Evolutionary conservation across 164 flowering plant genomes (phyloP).

Genomic region (Sedum album): DNA sequence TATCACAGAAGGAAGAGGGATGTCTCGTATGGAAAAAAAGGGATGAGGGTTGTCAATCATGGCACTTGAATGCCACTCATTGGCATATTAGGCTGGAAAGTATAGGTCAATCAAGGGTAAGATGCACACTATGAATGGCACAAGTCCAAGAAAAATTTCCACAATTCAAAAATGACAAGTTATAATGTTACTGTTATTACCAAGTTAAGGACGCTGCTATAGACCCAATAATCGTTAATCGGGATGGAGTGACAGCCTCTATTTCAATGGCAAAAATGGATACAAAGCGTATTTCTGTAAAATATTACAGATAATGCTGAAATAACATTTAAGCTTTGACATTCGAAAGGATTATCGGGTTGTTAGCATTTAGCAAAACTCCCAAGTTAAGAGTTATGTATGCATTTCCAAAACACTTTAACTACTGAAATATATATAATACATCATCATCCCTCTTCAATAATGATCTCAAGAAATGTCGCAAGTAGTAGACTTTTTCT

Average conservation of each 20-base stretch:
- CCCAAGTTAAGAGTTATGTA: not conserved
- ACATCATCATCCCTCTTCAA: not conserved
- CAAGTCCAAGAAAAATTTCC: not conserved
- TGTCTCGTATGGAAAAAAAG: not conserved
- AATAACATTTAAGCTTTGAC: too few species aligned
- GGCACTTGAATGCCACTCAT: slow-evolving; percentile 7
- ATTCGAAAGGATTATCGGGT: too few species aligned
- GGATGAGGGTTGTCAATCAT: not conserved
- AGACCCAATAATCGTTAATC: too few species aligned
- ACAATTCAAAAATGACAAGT: not conserved
- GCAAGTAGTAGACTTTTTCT: not conserved
- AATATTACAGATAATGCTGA: too few species aligned
- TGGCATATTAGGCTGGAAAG: slow-evolving; percentile 6
- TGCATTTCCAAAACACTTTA: not conserved
- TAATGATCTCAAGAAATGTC: not conserved
- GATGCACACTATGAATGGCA: not conserved
- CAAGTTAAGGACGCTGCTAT: too few species aligned
- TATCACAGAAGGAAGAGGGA: not conserved
- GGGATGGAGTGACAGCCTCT: too few species aligned
- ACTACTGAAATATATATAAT: not conserved
- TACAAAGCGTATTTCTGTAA: too few species aligned
- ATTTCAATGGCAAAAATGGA: too few species aligned
- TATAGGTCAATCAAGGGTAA: not conserved
- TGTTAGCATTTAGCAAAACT: too few species aligned
- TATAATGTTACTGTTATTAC: not conserved